phyloP scores from a whole-genome alignment of 2,329 filamentous ascomycete species.

The Coleophoma cylindrospora region DNA sequence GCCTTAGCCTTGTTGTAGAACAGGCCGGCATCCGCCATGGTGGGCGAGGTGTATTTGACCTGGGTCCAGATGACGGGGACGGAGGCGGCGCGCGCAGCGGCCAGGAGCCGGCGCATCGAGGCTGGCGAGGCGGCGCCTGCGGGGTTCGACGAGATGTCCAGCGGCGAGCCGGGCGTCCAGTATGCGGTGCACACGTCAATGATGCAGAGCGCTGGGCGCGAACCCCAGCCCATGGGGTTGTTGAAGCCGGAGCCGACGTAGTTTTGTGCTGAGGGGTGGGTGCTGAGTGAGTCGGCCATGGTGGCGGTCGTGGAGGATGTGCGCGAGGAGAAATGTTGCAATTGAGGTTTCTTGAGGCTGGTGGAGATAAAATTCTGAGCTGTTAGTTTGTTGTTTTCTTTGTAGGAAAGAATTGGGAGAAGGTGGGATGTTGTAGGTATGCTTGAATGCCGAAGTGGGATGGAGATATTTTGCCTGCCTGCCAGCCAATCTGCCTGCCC shows the following conservation, averaged over 20 bases:
- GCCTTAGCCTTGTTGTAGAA: conserved; percentile 37
- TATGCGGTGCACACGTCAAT: conserved; percentile 43
- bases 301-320: too few species aligned
- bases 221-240: conserved; percentile 1
- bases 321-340: too few species aligned
- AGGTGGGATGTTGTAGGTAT: not conserved
- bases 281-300: not conserved
- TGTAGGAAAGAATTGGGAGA: too few species aligned
- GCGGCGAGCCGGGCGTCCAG: conserved; percentile 34
- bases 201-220: conserved; percentile 34
- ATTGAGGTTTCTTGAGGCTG: too few species aligned
- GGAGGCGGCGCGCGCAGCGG: conserved; percentile 30
- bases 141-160: conserved; percentile 33
- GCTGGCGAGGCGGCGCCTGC: conserved; percentile 28
- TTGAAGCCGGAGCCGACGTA: not conserved
- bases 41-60: conserved; percentile 35
- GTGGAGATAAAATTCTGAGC: too few species aligned
- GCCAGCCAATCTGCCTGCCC: not conserved
- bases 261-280: not conserved
- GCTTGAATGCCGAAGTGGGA: not conserved
- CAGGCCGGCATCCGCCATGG: conserved; percentile 39
- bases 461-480: not conserved
- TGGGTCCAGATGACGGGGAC: conserved; percentile 37
- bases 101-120: conserved; percentile 32
- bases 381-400: too few species aligned